phyloP scores from a whole-genome alignment of 2,329 filamentous ascomycete genomes.

The Fusarium solani-melongenae region DNA sequence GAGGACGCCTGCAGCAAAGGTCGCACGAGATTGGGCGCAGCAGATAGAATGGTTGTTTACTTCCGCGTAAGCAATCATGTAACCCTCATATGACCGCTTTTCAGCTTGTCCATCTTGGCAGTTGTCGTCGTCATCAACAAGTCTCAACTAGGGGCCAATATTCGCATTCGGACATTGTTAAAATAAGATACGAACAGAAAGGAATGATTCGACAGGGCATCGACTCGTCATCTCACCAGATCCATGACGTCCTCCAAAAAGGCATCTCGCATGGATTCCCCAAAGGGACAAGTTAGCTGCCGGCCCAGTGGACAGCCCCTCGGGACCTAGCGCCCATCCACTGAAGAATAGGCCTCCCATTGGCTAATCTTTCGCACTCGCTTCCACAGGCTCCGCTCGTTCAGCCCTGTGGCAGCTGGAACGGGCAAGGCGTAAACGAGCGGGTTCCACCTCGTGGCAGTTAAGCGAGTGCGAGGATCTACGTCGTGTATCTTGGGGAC shows the following conservation, averaged over 20 bases:
- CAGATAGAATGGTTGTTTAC: neutral
- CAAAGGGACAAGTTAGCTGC: conserved; percentile 9
- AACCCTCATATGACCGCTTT: neutral
- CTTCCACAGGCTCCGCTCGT: neutral
- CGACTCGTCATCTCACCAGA: conserved; percentile 21
- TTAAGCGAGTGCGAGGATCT: conserved; percentile 23
- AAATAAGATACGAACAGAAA: neutral
- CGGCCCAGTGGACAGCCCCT: neutral
- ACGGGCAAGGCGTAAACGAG: neutral
- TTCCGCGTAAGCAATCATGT: neutral
- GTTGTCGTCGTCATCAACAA: neutral
- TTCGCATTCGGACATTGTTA: conserved; percentile 13
- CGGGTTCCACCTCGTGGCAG: conserved; percentile 4
- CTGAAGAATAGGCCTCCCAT: conserved; percentile 1
- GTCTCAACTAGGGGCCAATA: neutral
- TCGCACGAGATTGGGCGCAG: neutral
- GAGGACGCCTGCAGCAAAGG: neutral
- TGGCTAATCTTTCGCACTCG: conserved; percentile 23
- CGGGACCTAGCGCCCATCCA: conserved; percentile 21
- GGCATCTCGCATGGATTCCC: conserved; percentile 24
- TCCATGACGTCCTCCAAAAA: conserved; percentile 8
- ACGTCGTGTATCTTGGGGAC: neutral
- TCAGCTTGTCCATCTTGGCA: neutral
- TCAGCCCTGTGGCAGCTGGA: conserved; percentile 22
- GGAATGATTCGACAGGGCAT: conserved; percentile 1